A percentile compares a stretch with the other conserved stretches of the same genome.
These are phyloP conservation scores for Mycena belliarum DNA, from an alignment of 768 basidiomycete genomes.

Conservation along the genomic window DNA sequence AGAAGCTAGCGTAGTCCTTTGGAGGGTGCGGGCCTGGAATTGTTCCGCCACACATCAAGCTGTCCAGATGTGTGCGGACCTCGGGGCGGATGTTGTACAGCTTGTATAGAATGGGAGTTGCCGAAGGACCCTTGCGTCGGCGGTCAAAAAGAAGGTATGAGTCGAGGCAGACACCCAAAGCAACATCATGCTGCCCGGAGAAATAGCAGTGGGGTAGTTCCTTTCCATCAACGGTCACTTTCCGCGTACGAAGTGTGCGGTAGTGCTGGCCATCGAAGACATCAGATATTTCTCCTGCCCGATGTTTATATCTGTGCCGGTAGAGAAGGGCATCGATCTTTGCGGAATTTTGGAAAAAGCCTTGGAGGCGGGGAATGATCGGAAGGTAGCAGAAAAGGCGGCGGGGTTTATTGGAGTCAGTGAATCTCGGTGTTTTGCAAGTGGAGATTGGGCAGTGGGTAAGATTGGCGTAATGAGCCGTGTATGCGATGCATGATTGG, in stretches of 20 bases:
- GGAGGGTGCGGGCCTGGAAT: constrained; percentile 36
- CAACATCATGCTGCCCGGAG: constrained; percentile 37
- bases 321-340: neutral
- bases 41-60: constrained; percentile 32
- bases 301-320: no score
- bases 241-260: constrained; percentile 16
- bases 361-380: constrained; percentile 30
- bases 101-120: constrained; percentile 44
- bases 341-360: constrained; percentile 19
- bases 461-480: no score
- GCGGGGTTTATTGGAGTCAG: constrained; percentile 3
- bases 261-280: constrained; percentile 40
- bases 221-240: constrained; percentile 31
- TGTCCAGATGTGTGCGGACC: constrained; percentile 25
- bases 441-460: no score
- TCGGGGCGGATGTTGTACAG: constrained; percentile 41
- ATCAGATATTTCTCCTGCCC: constrained; percentile 26
- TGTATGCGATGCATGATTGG: no score
- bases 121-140: constrained; percentile 27
- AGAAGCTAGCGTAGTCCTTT: neutral
- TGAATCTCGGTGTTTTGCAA: no score
- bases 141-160: constrained; percentile 42
- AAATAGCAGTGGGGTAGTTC: constrained; percentile 34
- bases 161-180: constrained; percentile 43
- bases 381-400: constrained; percentile 31